Percentiles rank a stretch among this genome's conserved stretches.
Evolutionary conservation across 768 basidiomycete genomes (phyloP).

Genomic region (Trametes maxima): DNA sequence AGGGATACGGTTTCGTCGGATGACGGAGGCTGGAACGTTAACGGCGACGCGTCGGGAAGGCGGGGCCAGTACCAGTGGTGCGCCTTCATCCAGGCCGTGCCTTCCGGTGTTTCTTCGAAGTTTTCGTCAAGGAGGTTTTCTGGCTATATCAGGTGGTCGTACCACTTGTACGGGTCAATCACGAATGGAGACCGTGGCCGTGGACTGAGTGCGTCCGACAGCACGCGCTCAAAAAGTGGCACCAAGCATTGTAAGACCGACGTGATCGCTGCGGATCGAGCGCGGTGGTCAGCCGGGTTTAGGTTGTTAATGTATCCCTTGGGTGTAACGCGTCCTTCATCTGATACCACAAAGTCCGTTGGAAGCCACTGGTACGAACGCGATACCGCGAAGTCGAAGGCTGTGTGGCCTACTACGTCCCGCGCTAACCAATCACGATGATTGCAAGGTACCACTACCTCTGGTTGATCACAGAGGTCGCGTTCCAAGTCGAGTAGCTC

Average conservation of each 20-base stretch:
- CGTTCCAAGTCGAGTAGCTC: neutral
- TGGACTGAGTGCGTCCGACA: conserved; percentile 18
- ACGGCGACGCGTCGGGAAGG: conserved; percentile 3
- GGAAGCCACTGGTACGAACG: conserved; percentile 33
- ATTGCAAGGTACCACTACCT: neutral
- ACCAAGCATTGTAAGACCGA: conserved; percentile 25
- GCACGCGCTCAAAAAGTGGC: conserved; percentile 33
- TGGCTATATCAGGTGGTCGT: neutral
- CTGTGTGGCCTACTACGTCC: neutral
- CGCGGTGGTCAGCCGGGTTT: conserved; percentile 22
- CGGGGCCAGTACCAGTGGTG: conserved; percentile 10
- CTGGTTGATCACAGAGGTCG: neutral
- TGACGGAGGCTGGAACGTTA: neutral
- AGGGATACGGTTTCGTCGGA: neutral
- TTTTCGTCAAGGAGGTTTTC: neutral
- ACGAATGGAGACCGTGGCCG: neutral
- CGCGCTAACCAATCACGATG: neutral
- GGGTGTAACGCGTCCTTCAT: conserved; percentile 25
- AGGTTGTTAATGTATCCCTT: conserved; percentile 36
- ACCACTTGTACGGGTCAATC: conserved; percentile 4
- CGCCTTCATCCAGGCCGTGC: neutral
- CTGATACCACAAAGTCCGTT: conserved; percentile 30
- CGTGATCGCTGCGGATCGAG: conserved; percentile 22
- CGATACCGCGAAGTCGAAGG: conserved; percentile 24
- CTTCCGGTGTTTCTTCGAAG: neutral